Evolutionary conservation across 306 rosid species (phyloP), one percentile per base, ranked within the genome.

Genomic region (Phaseolus lunatus): DNA sequence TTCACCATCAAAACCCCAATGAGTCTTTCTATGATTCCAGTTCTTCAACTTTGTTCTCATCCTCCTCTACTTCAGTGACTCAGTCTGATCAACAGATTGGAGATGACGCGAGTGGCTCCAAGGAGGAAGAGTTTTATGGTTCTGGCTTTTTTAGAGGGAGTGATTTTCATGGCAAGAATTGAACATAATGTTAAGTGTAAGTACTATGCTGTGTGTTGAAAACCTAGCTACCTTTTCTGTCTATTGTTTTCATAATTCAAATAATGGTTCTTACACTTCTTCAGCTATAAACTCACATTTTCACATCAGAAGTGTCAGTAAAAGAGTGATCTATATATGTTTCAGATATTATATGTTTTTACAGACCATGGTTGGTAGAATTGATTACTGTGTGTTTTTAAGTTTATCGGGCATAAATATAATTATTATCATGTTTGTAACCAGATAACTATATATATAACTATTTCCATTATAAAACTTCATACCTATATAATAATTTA

Each of bases 101-200:
- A 43, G 73, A 53, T 63, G 10, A 12, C 47, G 50, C 9, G 41
- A 37, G 41, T 37, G 39, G 22, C 5, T 73, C 58, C n/a, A 76
- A 15, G 71, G 80, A 70, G 12, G 80, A 11, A 65, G 50, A 39
- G 0, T 65, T 43, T 67, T 12, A 7, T 63, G 54, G 65, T 71
- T 57, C 67, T 53, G 61, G 64, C 44, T 57, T 26, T 63, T 72
- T 31, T 43, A 5, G 80, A 62, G 80, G 77, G 48, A 47, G 62
- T 65, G 84, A 56, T 76, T 80, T 59, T 65, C 63, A 84, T 65
- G 75, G 33, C 41, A 63, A 72, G 39, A 39, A 77, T 41, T 43
- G 35, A 66, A 22, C 49, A 0, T 1, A 9, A 35, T 16, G 66
- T 14, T 26, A 24, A 24, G 65, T 5, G 65, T 58, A 14, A 59